Evolutionary conservation across 2,329 filamentous ascomycete species (phyloP).

Genomic region (Ascochyta clinopodiicola): DNA sequence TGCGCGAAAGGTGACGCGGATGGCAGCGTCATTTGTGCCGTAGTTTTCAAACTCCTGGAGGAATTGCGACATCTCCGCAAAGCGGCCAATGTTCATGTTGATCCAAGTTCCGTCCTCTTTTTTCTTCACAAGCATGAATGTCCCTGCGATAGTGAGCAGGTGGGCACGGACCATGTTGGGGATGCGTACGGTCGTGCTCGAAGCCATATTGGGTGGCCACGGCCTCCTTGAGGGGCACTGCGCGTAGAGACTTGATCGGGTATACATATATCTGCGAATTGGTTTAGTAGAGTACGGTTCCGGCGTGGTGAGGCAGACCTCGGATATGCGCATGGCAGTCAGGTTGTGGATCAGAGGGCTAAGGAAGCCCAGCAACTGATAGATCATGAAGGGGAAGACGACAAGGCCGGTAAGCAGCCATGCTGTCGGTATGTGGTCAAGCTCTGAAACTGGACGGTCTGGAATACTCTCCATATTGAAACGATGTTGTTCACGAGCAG

Average conservation of each 20-base stretch:
- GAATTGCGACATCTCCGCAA: constrained; percentile 52
- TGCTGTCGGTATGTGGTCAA: constrained; percentile 26
- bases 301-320: constrained; percentile 27
- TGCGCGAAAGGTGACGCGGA: constrained; percentile 51
- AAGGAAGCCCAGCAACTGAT: constrained; percentile 28
- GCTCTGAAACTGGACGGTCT: constrained; percentile 18
- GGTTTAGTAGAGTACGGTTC: not conserved
- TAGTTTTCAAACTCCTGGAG: constrained; percentile 45
- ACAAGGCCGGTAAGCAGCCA: constrained; percentile 31
- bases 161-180: not conserved
- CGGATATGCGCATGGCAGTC: constrained; percentile 42
- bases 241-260: constrained; percentile 57
- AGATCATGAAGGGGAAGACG: constrained; percentile 28
- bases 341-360: constrained; percentile 32
- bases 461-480: constrained; percentile 15
- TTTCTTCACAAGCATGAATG: constrained; percentile 51
- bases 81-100: constrained; percentile 53
- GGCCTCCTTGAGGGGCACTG: constrained; percentile 46
- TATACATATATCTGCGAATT: constrained; percentile 52
- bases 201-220: constrained; percentile 55
- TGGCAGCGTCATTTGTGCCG: constrained; percentile 34
- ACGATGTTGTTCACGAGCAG: constrained; percentile 12
- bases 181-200: constrained; percentile 49
- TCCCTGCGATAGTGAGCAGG: constrained; percentile 22
- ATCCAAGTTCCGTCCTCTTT: constrained; percentile 42